Conservation (phyloP, 441 rosid species). For the Euphorbia schlechtendalii region DNA sequence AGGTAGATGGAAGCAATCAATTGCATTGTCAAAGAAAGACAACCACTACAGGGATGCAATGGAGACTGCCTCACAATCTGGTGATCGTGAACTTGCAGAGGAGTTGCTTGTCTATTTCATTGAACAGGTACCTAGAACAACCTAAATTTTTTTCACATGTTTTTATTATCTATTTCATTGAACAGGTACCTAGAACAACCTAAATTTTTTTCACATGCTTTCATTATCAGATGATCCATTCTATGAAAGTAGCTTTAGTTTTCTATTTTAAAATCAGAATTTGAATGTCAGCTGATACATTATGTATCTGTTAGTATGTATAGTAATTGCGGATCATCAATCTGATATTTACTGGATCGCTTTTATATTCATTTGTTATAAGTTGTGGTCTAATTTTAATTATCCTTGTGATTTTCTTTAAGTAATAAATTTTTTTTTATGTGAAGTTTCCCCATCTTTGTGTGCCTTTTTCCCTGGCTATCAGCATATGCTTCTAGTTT, state of each 20-base stretch:
- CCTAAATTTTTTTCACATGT: not conserved
- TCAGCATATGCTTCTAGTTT: not conserved
- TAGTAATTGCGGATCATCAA: too few relatives aligned
- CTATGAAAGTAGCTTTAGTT: not conserved
- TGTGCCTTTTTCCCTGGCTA: not conserved
- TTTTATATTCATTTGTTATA: not conserved
- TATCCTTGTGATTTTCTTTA: too few relatives aligned
- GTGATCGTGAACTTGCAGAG: conserved; percentile 96
- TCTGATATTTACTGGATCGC: not conserved
- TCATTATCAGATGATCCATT: not conserved
- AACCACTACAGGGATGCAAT: conserved; percentile 90
- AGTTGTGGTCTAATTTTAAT: not conserved
- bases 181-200: conserved; percentile 16
- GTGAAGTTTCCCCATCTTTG: not conserved
- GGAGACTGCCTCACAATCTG: conserved; percentile 99
- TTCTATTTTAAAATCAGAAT: not conserved
- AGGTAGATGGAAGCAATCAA: too few relatives aligned
- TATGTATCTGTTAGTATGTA: too few relatives aligned
- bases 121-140: conserved; percentile 52
- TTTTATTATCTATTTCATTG: too few relatives aligned
- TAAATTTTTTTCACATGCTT: not conserved
- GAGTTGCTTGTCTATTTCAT: conserved; percentile 97
- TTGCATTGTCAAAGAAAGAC: conserved; percentile 96
- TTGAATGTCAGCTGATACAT: too few relatives aligned
- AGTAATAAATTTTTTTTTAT: too few relatives aligned